These are phyloP conservation scores for Camellia lanceoleosa DNA, from an alignment of 148 eudicot genomes.

Conservation along the genomic window DNA sequence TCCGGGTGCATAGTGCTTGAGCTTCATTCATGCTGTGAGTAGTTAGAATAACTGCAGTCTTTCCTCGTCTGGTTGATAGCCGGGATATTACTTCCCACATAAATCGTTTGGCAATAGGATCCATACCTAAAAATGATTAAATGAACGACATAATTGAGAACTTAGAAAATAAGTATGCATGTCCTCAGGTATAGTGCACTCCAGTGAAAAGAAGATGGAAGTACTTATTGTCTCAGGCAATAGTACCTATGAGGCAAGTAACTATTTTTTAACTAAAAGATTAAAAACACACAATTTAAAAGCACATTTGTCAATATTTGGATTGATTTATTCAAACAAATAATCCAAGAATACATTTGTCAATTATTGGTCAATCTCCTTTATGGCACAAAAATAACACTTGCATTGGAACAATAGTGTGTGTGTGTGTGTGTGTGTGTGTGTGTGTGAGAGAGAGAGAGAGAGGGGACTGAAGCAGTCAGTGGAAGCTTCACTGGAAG, in stretches of 20 bases:
- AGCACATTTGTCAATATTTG: too few relatives aligned
- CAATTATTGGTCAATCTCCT: too few relatives aligned
- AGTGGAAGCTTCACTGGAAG: too few relatives aligned
- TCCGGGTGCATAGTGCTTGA: conserved; percentile 93
- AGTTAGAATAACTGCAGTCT: conserved; percentile 92
- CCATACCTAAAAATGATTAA: conserved; percentile 66
- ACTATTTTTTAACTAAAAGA: not conserved
- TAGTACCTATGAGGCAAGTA: not conserved
- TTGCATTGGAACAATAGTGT: too few relatives aligned
- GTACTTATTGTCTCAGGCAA: not conserved
- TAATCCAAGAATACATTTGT: too few relatives aligned
- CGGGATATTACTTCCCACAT: conserved; percentile 99
- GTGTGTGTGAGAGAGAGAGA: too few relatives aligned
- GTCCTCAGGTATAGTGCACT: too few relatives aligned
- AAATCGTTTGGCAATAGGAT: conserved; percentile 96
- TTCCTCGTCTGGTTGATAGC: conserved; percentile 89
- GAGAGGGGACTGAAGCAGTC: too few relatives aligned
- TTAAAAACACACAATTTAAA: not conserved
- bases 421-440: too few relatives aligned
- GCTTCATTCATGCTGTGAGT: conserved; percentile 99
- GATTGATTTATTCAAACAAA: too few relatives aligned
- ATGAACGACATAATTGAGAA: not conserved
- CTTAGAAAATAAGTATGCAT: not conserved
- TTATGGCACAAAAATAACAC: too few relatives aligned
- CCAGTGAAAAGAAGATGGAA: not conserved